Percentiles rank a stretch among this genome's conserved stretches.
phyloP scores from a whole-genome alignment of 345 rosid genomes.

The Aegle marmelos region DNA sequence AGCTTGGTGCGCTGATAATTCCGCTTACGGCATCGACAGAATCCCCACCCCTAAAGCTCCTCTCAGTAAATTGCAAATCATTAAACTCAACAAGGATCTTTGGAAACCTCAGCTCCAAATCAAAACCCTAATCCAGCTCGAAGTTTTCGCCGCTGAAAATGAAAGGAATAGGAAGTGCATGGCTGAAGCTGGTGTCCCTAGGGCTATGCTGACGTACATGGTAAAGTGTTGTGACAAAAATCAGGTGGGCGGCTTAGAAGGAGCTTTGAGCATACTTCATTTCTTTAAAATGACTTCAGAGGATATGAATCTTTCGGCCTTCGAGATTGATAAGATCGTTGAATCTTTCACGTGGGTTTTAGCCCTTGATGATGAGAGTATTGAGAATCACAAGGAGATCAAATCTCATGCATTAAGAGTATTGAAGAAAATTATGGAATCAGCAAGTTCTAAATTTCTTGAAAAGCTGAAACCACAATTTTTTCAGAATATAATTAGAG shows the following conservation, averaged over 20 bases:
- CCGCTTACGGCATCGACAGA: constrained; percentile 40
- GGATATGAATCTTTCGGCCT: constrained; percentile 19
- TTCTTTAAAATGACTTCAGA: constrained; percentile 36
- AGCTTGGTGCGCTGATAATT: constrained; percentile 62
- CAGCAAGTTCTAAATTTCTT: constrained; percentile 30
- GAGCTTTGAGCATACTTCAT: constrained; percentile 46
- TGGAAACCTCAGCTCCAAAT: constrained; percentile 14
- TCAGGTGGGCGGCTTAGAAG: constrained; percentile 34
- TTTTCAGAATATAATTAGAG: constrained; percentile 36
- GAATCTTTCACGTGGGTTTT: constrained; percentile 56
- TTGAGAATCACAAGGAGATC: constrained; percentile 18
- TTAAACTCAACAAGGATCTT: constrained; percentile 38
- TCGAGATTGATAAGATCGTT: constrained; percentile 33
- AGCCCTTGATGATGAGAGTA: constrained; percentile 8
- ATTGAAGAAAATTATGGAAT: constrained; percentile 35
- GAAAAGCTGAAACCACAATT: constrained; percentile 50
- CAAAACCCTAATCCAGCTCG: constrained; percentile 37
- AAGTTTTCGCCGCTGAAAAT: constrained; percentile 43
- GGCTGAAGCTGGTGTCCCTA: constrained; percentile 48
- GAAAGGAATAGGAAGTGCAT: constrained; percentile 49
- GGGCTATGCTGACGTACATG: constrained; percentile 34
- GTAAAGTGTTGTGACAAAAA: constrained; percentile 24
- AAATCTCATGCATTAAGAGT: constrained; percentile 43
- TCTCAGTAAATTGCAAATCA: constrained; percentile 31
- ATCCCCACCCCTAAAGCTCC: constrained; percentile 59